These are phyloP conservation scores for Alternaria gansuensis DNA, from an alignment of 2,329 filamentous ascomycete genomes.

Conservation along the genomic window DNA sequence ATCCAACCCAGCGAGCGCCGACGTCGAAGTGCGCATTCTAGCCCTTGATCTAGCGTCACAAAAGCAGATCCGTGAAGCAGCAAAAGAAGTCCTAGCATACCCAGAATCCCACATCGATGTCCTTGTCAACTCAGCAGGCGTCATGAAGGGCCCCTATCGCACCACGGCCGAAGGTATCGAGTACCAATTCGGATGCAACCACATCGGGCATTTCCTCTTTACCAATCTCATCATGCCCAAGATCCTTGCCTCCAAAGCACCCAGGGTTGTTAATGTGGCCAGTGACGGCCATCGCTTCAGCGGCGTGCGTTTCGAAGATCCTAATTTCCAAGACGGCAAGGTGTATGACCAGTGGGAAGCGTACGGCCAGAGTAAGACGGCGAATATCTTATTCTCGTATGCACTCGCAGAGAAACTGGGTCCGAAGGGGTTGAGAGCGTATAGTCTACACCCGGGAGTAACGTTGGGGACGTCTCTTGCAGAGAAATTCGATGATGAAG, in stretches of 20 bases:
- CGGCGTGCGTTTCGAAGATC: slow-evolving; percentile 57
- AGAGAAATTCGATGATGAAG: slow-evolving; percentile 30
- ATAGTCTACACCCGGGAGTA: slow-evolving; percentile 45
- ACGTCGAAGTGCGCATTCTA: slow-evolving; percentile 46
- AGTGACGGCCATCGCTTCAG: slow-evolving; percentile 54
- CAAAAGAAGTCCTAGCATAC: slow-evolving; percentile 40
- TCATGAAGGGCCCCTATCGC: slow-evolving; percentile 47
- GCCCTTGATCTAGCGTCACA: slow-evolving; percentile 52
- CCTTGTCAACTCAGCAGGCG: slow-evolving; percentile 55
- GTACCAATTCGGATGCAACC: slow-evolving; percentile 58
- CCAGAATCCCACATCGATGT: slow-evolving; percentile 53
- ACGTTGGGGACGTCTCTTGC: slow-evolving; percentile 38
- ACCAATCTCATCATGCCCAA: slow-evolving; percentile 57
- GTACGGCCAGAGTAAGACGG: slow-evolving; percentile 64
- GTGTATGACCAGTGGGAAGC: slow-evolving; percentile 55
- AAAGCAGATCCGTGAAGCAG: slow-evolving; percentile 48
- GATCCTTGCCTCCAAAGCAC: slow-evolving; percentile 45
- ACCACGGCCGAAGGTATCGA: slow-evolving; percentile 51
- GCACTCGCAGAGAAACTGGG: slow-evolving; percentile 38
- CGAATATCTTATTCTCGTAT: slow-evolving; percentile 55
- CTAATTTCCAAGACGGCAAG: slow-evolving; percentile 54
- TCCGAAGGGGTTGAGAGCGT: slow-evolving; percentile 32
- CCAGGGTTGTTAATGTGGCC: slow-evolving; percentile 56
- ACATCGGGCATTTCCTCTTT: slow-evolving; percentile 61
- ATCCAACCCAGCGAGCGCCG: slow-evolving; percentile 39